Evolutionary conservation across 176 grass and related monocot species (phyloP).

Genomic region (Canna indica): DNA sequence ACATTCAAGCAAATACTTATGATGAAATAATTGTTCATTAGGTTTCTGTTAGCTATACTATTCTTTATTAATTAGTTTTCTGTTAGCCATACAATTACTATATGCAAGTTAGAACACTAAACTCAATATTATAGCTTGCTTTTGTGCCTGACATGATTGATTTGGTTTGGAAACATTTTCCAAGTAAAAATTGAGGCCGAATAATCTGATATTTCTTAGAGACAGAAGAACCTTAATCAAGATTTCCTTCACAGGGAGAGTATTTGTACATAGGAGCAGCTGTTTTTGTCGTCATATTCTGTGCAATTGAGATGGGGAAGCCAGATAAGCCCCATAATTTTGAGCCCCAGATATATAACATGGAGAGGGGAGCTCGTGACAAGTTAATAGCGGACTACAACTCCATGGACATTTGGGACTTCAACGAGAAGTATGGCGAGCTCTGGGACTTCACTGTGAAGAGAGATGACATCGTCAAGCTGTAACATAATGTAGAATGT

Average conservation of each 20-base stretch:
- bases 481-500: not conserved
- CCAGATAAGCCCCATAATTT: conserved; percentile 94
- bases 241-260: conserved; percentile 41
- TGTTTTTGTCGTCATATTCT: conserved; percentile 59
- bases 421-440: conserved; percentile 95
- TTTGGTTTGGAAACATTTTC: not conserved
- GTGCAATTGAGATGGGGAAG: conserved; percentile 79
- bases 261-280: conserved; percentile 91
- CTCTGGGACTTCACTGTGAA: conserved; percentile 96
- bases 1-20: not conserved
- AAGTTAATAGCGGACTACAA: conserved; percentile 95
- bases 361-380: conserved; percentile 70
- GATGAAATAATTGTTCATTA: not conserved
- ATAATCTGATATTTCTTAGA: too few relatives aligned
- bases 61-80: not conserved
- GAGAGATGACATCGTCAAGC: conserved; percentile 65
- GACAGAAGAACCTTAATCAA: not conserved
- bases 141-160: not conserved
- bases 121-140: not conserved
- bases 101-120: not conserved
- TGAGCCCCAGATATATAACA: conserved; percentile 91
- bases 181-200: not conserved
- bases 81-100: not conserved
- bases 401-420: conserved; percentile 99
- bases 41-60: not conserved